Conservation (phyloP, 2,329 filamentous ascomycete genomes). For the Venturia carpophila region DNA sequence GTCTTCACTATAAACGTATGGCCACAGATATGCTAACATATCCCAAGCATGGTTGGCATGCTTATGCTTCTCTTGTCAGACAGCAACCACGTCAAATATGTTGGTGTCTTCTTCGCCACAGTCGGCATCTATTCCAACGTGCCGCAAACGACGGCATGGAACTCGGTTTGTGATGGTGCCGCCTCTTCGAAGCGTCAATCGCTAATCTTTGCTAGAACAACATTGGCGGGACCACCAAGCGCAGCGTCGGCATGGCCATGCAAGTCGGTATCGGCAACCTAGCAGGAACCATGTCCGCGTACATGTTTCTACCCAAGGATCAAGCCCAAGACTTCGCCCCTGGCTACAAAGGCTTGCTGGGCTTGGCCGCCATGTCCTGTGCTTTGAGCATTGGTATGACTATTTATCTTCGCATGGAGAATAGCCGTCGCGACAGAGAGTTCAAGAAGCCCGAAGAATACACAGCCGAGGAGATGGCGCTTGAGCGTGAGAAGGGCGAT, state of each 20-base stretch:
- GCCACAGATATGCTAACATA: not conserved
- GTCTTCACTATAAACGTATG: no score
- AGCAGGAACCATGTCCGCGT: slow-evolving; percentile 42
- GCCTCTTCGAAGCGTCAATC: not conserved
- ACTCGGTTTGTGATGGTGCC: slow-evolving; percentile 26
- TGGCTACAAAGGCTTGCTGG: slow-evolving; percentile 42
- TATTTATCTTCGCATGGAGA: slow-evolving; percentile 50
- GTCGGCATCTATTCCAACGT: slow-evolving; percentile 48
- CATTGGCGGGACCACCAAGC: slow-evolving; percentile 48
- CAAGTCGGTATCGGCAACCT: slow-evolving; percentile 45
- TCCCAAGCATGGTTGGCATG: slow-evolving; percentile 27
- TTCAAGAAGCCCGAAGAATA: slow-evolving; percentile 31
- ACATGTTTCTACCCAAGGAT: slow-evolving; percentile 41
- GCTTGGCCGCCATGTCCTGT: slow-evolving; percentile 40
- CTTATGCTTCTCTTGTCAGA: slow-evolving; percentile 32
- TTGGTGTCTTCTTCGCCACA: slow-evolving; percentile 35
- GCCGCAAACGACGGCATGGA: slow-evolving; percentile 51
- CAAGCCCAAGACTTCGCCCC: slow-evolving; percentile 34
- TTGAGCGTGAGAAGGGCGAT: slow-evolving; percentile 50
- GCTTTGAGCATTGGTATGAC: slow-evolving; percentile 49
- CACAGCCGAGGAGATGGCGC: slow-evolving; percentile 42
- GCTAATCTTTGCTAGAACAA: slow-evolving; percentile 37
- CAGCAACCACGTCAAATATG: slow-evolving; percentile 31
- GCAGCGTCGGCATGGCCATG: slow-evolving; percentile 50
- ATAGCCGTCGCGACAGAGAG: slow-evolving; percentile 45